phyloP scores from a whole-genome alignment of 2,329 filamentous ascomycete species.

The Aureobasidium pullulans region DNA sequence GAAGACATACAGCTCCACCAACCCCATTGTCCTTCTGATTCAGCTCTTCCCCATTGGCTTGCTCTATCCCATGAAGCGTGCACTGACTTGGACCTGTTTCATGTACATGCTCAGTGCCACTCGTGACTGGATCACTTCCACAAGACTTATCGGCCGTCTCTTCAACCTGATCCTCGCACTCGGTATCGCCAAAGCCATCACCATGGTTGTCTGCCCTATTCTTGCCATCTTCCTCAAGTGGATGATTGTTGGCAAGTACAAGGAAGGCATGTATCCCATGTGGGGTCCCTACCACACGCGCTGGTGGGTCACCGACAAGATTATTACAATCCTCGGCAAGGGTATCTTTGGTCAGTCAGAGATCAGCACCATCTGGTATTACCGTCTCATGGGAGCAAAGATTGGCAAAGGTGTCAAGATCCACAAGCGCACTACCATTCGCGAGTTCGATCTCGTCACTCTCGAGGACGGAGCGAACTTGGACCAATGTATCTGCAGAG shows the following conservation, averaged over 20 bases:
- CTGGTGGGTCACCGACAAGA: constrained; percentile 54
- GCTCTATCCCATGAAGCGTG: constrained; percentile 45
- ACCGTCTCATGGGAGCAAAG: constrained; percentile 45
- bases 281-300: constrained; percentile 52
- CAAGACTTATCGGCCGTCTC: constrained; percentile 38
- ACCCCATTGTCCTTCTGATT: constrained; percentile 41
- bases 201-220: constrained; percentile 36
- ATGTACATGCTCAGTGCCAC: constrained; percentile 39
- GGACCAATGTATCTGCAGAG: constrained; percentile 42
- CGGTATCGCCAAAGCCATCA: constrained; percentile 34
- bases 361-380: constrained; percentile 38
- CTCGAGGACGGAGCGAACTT: constrained; percentile 45
- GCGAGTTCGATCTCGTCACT: constrained; percentile 52
- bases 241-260: constrained; percentile 47
- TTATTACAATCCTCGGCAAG: constrained; percentile 40
- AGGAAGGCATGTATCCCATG: constrained; percentile 51
- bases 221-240: constrained; percentile 48
- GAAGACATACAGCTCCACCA: constrained; percentile 43
- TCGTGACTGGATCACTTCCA: constrained; percentile 34
- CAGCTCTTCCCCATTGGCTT: constrained; percentile 46
- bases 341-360: constrained; percentile 40
- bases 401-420: constrained; percentile 48
- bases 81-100: constrained; percentile 47
- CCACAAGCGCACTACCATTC: constrained; percentile 35
- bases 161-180: constrained; percentile 43